A percentile compares a stretch with the other conserved stretches of the same genome.
Conservation (phyloP, 805 yeast species). For the Brettanomyces custersianus region DNA sequence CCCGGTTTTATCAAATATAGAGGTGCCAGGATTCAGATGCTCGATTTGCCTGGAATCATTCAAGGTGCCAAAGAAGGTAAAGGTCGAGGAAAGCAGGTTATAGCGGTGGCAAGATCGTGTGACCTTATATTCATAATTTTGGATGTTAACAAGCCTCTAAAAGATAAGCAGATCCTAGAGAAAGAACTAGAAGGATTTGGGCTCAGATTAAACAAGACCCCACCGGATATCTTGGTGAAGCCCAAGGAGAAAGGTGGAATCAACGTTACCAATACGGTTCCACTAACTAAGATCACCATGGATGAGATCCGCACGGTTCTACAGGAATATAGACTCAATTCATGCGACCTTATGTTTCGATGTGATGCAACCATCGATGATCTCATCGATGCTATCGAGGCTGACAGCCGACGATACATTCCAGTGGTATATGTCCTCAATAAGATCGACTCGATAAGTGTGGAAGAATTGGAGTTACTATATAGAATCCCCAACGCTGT, state of each 20-base stretch:
- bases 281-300: constrained; percentile 80
- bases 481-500: constrained; percentile 95
- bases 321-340: constrained; percentile 89
- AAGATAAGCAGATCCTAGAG: constrained; percentile 89
- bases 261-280: constrained; percentile 87
- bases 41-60: constrained; percentile 83
- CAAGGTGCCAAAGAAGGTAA: constrained; percentile 90
- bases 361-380: constrained; percentile 98
- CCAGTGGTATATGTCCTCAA: constrained; percentile 93
- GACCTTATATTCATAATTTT: constrained; percentile 86
- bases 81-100: constrained; percentile 93
- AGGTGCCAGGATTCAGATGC: constrained; percentile 96
- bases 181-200: constrained; percentile 97
- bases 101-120: constrained; percentile 98
- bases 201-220: constrained; percentile 80
- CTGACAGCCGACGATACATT: constrained; percentile 81
- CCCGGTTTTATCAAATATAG: constrained; percentile 94
- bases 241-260: constrained; percentile 96
- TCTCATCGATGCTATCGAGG: constrained; percentile 88
- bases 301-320: constrained; percentile 95
- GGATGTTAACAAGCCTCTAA: constrained; percentile 93
- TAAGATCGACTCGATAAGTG: constrained; percentile 90
- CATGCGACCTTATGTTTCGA: constrained; percentile 93
- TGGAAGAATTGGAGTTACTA: constrained; percentile 84
- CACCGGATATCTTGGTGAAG: constrained; percentile 87